Conservation (phyloP, 2,329 filamentous ascomycete genomes). For the Epichloe baconii region DNA sequence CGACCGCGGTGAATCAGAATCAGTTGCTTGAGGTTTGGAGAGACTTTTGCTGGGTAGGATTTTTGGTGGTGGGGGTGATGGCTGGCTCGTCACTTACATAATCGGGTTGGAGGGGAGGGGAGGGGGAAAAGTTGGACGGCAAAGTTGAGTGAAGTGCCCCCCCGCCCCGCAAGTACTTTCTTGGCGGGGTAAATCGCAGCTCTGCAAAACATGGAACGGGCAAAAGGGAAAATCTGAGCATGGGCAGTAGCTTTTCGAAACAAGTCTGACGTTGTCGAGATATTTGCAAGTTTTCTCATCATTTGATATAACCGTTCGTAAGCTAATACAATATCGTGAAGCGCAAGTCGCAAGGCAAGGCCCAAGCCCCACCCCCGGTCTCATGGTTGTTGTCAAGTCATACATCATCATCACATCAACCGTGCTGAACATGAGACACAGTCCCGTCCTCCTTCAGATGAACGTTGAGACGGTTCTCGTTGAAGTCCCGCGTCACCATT, state of each 20-base stretch:
- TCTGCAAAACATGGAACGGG: too few relatives aligned
- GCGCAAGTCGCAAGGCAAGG: too few relatives aligned
- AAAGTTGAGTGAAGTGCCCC: not conserved
- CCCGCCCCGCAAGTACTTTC: constrained; percentile 3
- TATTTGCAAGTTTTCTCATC: too few relatives aligned
- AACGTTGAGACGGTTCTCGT: constrained; percentile 42
- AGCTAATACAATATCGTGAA: too few relatives aligned
- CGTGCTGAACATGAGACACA: constrained; percentile 45
- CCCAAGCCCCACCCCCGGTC: too few relatives aligned
- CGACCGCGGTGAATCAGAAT: not conserved
- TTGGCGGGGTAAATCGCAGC: constrained; percentile 3
- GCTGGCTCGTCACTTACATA: too few relatives aligned
- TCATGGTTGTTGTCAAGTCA: too few relatives aligned
- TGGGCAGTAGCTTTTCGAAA: too few relatives aligned
- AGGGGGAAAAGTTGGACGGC: constrained; percentile 4
- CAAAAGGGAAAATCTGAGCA: too few relatives aligned
- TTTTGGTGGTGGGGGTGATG: not conserved
- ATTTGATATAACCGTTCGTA: too few relatives aligned
- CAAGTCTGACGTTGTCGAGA: too few relatives aligned
- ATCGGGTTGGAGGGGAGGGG: not conserved
- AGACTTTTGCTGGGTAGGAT: not conserved
- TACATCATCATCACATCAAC: constrained; percentile 18
- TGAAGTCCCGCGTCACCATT: constrained; percentile 46
- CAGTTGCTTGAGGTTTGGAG: not conserved
- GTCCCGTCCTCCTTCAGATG: constrained; percentile 47